These are phyloP conservation scores for Aureobasidium subglaciale DNA, from an alignment of 2,329 filamentous ascomycete species.

Conservation along the genomic window DNA sequence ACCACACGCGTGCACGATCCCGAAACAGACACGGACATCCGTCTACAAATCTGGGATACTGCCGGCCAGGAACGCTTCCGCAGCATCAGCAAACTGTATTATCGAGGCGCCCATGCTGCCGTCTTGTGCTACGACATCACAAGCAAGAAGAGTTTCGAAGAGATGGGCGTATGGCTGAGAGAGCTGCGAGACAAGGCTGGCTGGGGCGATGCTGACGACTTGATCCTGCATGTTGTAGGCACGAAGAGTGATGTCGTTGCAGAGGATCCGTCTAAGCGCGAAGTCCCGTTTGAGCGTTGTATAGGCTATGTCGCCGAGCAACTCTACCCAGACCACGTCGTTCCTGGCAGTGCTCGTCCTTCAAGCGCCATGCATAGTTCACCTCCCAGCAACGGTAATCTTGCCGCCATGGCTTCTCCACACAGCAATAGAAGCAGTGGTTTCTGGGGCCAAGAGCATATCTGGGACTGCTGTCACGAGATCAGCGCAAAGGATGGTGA, in stretches of 20 bases:
- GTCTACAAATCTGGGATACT: constrained; percentile 96
- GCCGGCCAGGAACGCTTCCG: constrained; percentile 93
- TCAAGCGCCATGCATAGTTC: constrained; percentile 15
- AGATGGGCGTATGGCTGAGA: constrained; percentile 87
- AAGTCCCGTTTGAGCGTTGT: constrained; percentile 89
- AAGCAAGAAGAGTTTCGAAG: constrained; percentile 72
- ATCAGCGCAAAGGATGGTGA: constrained; percentile 90
- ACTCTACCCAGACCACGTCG: constrained; percentile 61
- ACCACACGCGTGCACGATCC: constrained; percentile 65
- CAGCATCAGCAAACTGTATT: constrained; percentile 91
- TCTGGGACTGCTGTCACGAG: constrained; percentile 97
- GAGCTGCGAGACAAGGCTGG: constrained; percentile 72
- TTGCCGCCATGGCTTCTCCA: constrained; percentile 39
- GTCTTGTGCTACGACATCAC: constrained; percentile 95
- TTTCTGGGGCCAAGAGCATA: constrained; percentile 86
- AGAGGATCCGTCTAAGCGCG: constrained; percentile 66
- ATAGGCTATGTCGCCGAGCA: constrained; percentile 95
- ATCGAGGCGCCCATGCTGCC: constrained; percentile 88
- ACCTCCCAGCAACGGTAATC: constrained; percentile 23
- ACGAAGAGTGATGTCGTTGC: constrained; percentile 90
- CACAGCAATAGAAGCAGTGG: constrained; percentile 55
- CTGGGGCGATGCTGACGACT: constrained; percentile 48
- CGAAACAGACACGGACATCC: constrained; percentile 77
- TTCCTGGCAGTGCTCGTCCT: constrained; percentile 41
- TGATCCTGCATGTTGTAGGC: constrained; percentile 89